A percentile compares a stretch with the other conserved stretches of the same genome.
These are phyloP conservation scores for Aspergillus fijiensis DNA, from an alignment of 2,329 filamentous ascomycete genomes.

Conservation along the genomic window DNA sequence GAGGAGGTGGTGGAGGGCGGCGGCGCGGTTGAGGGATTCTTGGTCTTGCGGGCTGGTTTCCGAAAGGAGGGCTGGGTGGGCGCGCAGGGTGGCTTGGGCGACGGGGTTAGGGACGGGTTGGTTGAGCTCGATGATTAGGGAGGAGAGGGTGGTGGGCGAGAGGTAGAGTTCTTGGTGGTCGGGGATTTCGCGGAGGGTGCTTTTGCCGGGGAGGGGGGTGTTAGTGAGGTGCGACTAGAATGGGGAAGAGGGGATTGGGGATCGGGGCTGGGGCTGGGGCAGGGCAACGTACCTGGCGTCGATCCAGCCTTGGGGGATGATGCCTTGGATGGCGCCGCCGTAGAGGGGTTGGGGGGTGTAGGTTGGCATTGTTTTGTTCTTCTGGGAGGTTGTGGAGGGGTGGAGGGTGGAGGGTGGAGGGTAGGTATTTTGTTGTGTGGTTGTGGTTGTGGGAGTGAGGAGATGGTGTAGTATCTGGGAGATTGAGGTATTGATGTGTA, in stretches of 20 bases:
- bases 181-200: slow-evolving; percentile 40
- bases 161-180: slow-evolving; percentile 88
- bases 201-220: slow-evolving; percentile 3
- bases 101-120: slow-evolving; percentile 63
- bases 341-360: slow-evolving; percentile 33
- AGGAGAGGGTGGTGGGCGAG: slow-evolving; percentile 77
- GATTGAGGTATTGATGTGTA: background rate
- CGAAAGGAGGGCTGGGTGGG: slow-evolving; percentile 35
- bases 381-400: too few species aligned
- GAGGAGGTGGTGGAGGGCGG: slow-evolving; percentile 52
- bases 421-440: background rate
- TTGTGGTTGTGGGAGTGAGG: background rate
- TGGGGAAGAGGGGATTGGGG: slow-evolving; percentile 6
- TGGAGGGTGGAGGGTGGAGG: background rate
- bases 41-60: slow-evolving; percentile 37
- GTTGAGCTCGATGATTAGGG: slow-evolving; percentile 85
- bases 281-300: slow-evolving; percentile 32
- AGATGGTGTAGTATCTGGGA: background rate
- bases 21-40: slow-evolving; percentile 54
- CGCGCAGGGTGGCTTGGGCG: slow-evolving; percentile 22
- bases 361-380: slow-evolving; percentile 2
- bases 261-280: background rate
- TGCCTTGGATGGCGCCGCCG: slow-evolving; percentile 36
- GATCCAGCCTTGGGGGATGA: slow-evolving; percentile 36
- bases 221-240: background rate